A percentile compares a stretch with the other conserved stretches of the same genome.
phyloP scores from a whole-genome alignment of 192 early-diverging fungal species.

The Mortierella claussenii region DNA sequence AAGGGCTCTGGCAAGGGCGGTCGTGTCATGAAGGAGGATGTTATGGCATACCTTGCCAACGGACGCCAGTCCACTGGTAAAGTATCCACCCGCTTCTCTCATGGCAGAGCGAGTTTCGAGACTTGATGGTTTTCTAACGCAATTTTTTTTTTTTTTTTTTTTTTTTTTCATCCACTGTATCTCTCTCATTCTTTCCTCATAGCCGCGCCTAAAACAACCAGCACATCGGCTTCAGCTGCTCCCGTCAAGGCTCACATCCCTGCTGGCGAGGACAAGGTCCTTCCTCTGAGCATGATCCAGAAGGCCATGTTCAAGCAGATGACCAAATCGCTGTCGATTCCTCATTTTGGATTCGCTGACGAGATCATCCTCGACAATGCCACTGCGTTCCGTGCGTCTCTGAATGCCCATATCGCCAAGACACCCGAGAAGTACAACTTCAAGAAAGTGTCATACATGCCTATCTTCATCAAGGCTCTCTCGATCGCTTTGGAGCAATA shows the following conservation, averaged over 20 bases:
- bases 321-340: constrained; percentile 91
- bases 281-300: constrained; percentile 86
- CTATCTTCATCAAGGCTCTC: constrained; percentile 93
- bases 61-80: constrained; percentile 38
- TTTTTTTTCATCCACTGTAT: too few relatives aligned
- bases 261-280: constrained; percentile 62
- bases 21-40: constrained; percentile 93
- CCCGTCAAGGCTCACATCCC: constrained; percentile 39
- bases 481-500: constrained; percentile 83
- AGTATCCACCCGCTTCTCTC: background rate
- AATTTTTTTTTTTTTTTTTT: too few relatives aligned
- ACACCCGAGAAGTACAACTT: constrained; percentile 60
- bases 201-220: constrained; percentile 34
- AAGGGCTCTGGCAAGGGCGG: constrained; percentile 85
- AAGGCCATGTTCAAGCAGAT: constrained; percentile 98
- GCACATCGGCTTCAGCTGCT: constrained; percentile 29
- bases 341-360: constrained; percentile 96
- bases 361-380: constrained; percentile 83
- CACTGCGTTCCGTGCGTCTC: constrained; percentile 65
- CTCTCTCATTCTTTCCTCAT: too few relatives aligned
- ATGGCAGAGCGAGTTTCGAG: background rate
- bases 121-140: too few relatives aligned
- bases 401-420: constrained; percentile 73
- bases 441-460: constrained; percentile 92
- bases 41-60: constrained; percentile 67